These are phyloP conservation scores for Trametes sanguinea DNA, from an alignment of 768 basidiomycete species.

Conservation along the genomic window DNA sequence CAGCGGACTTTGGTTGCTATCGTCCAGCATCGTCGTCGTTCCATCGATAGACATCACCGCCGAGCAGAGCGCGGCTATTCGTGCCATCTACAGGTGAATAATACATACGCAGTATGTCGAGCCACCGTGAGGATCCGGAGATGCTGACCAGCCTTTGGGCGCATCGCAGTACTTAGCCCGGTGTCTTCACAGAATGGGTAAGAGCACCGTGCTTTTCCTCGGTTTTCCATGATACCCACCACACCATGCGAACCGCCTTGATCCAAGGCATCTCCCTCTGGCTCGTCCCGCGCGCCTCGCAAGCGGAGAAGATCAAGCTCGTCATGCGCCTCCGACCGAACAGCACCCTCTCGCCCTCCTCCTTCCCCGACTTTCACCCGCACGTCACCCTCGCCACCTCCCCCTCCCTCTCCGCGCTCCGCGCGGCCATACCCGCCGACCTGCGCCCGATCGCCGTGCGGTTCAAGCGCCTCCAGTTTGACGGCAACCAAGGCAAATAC, in stretches of 20 bases:
- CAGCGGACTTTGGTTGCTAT: no score
- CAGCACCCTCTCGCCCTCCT: conserved; percentile 39
- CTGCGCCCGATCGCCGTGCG: conserved; percentile 41
- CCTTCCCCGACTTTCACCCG: conserved; percentile 62
- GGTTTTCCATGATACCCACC: no score
- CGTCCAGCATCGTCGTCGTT: no score
- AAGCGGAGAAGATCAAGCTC: conserved; percentile 45
- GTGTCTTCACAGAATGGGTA: neutral
- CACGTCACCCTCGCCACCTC: conserved; percentile 68
- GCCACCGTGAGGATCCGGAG: no score
- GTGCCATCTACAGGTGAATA: no score
- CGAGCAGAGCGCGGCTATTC: no score
- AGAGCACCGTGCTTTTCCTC: neutral
- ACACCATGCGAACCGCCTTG: neutral
- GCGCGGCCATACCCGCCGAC: conserved; percentile 40
- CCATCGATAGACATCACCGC: no score
- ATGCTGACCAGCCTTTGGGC: no score
- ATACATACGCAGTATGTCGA: no score
- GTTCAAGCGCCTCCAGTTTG: conserved; percentile 58
- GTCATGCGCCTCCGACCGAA: conserved; percentile 45
- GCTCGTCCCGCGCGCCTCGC: conserved; percentile 60
- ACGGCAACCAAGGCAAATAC: conserved; percentile 62
- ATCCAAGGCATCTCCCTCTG: conserved; percentile 63
- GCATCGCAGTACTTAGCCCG: no score
- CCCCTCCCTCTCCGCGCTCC: conserved; percentile 41